Conservation (phyloP, 176 grass and related monocot genomes). For the Eragrostis curvula region DNA sequence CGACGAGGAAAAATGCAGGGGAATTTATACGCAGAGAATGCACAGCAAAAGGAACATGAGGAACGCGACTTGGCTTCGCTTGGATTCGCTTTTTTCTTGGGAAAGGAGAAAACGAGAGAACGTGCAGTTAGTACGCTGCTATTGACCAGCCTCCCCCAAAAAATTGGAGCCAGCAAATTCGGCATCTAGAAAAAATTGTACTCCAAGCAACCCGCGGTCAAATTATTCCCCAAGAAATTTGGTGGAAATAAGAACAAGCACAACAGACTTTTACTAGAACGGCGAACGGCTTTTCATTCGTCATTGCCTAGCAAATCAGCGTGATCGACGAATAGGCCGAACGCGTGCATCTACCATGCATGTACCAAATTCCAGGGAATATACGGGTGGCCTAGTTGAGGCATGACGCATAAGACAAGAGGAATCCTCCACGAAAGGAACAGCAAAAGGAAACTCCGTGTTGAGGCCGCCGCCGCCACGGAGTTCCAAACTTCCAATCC, state of each 20-base stretch:
- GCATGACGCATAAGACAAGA: neutral
- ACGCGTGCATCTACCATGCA: neutral
- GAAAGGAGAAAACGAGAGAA: neutral
- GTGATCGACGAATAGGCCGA: neutral
- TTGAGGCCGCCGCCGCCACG: neutral
- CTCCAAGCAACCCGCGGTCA: neutral
- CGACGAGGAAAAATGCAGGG: neutral
- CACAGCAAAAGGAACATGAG: neutral
- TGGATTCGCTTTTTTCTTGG: neutral
- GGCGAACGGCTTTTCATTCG: neutral
- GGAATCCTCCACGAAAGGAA: neutral
- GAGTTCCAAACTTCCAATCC: neutral
- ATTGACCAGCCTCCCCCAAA: conserved; percentile 25
- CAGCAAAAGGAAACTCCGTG: neutral
- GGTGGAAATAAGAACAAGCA: neutral
- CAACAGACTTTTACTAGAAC: neutral
- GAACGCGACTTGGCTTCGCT: conserved; percentile 14
- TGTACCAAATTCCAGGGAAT: neutral
- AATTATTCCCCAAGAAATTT: conserved; percentile 32
- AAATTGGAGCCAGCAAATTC: conserved; percentile 4
- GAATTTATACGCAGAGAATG: conserved; percentile 2
- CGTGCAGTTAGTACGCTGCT: neutral
- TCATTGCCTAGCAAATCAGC: neutral
- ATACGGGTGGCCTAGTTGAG: neutral
- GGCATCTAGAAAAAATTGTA: conserved; percentile 16